These are phyloP conservation scores for Trichosporon sp. DNA, from an alignment of 1,284 basidiomycete genomes.

Conservation along the genomic window DNA sequence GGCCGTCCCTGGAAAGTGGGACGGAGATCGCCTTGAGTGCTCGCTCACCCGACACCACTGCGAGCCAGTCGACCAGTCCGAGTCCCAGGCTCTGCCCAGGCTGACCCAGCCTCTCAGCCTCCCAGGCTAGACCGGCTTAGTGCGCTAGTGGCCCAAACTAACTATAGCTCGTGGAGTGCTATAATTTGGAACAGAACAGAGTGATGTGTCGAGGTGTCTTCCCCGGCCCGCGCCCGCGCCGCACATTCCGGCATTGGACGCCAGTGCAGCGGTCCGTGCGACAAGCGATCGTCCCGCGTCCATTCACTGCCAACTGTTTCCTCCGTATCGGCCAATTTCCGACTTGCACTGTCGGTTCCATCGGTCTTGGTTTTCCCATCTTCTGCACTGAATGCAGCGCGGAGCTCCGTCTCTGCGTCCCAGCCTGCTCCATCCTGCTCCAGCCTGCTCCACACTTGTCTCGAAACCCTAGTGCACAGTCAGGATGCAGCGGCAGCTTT, in stretches of 20 bases:
- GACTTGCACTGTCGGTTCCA: not conserved
- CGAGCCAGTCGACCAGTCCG: too few species aligned
- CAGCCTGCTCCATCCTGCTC: too few species aligned
- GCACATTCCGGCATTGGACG: not conserved
- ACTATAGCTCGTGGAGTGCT: not conserved
- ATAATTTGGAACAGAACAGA: not conserved
- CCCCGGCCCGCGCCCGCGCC: too few species aligned
- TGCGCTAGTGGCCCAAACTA: slow-evolving; percentile 1
- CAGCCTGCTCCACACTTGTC: not conserved
- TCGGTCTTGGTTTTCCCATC: too few species aligned
- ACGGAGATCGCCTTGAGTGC: slow-evolving; percentile 5
- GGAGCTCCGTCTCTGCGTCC: not conserved
- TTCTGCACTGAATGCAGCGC: not conserved
- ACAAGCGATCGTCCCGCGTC: not conserved
- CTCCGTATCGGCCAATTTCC: not conserved
- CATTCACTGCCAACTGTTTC: not conserved
- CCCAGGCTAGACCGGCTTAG: not conserved
- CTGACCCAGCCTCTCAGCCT: too few species aligned
- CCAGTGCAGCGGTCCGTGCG: not conserved
- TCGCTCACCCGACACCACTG: not conserved
- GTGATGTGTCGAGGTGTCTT: too few species aligned
- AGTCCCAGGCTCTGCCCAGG: too few species aligned
- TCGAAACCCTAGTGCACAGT: not conserved
- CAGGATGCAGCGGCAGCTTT: too few species aligned
- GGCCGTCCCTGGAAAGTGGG: not conserved